Conservation (phyloP, 768 basidiomycete genomes). For the Baorangia bicolor region DNA sequence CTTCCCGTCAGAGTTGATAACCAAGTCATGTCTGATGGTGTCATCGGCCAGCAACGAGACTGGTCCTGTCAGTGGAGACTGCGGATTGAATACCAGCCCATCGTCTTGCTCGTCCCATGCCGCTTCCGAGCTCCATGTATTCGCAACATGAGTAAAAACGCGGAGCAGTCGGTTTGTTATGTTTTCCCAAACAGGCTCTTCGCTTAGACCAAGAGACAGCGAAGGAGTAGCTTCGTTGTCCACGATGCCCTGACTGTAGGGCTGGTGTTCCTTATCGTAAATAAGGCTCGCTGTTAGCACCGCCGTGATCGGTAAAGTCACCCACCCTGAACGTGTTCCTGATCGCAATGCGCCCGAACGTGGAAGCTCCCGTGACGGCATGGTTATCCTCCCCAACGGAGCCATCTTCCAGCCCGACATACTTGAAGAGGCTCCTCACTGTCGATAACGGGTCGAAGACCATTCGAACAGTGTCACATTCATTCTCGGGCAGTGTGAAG, state of each 20-base stretch:
- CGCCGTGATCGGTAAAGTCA: conserved; percentile 23
- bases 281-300: conserved; percentile 12
- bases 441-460: conserved; percentile 24
- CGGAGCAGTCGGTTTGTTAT: conserved; percentile 10
- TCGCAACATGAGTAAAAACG: conserved; percentile 21
- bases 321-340: conserved; percentile 30
- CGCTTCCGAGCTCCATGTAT: conserved; percentile 22
- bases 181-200: conserved; percentile 14
- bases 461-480: conserved; percentile 52
- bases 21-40: conserved; percentile 27
- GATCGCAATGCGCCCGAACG: conserved; percentile 9
- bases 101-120: conserved; percentile 28
- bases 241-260: conserved; percentile 18
- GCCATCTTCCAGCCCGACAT: conserved; percentile 9
- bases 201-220: conserved; percentile 7
- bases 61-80: conserved; percentile 17
- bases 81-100: conserved; percentile 27
- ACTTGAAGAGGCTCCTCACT: conserved; percentile 9
- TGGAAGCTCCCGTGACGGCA: conserved; percentile 19
- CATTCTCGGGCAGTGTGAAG: conserved; percentile 72
- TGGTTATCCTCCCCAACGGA: conserved; percentile 1
- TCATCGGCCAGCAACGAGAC: conserved; percentile 12
- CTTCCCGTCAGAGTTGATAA: conserved; percentile 50
- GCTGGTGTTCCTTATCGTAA: conserved; percentile 25
- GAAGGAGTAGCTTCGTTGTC: conserved; percentile 9